Conservation (phyloP, 2,329 filamentous ascomycete species). For the Plectosphaerella cucumerina region DNA sequence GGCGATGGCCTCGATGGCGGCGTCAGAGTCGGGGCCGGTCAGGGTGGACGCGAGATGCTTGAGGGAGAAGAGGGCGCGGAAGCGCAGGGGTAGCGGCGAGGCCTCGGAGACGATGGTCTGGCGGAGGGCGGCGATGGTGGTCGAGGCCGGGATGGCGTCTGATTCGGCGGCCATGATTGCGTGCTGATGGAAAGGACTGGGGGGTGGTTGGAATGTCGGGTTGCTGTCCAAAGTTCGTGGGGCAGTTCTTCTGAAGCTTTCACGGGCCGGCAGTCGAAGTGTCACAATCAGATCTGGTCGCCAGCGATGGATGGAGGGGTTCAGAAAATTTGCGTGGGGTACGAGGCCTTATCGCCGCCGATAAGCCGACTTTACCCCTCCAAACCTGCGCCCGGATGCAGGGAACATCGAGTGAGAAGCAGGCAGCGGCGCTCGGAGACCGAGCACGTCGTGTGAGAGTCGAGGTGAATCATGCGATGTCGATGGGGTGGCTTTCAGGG, state of each 20-base stretch:
- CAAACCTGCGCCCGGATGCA: not conserved
- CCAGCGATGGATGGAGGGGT: slow-evolving; percentile 1
- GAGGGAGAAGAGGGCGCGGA: slow-evolving; percentile 94
- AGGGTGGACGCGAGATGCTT: slow-evolving; percentile 80
- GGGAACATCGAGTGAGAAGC: not conserved
- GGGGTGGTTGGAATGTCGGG: slow-evolving; percentile 6
- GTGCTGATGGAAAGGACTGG: not conserved
- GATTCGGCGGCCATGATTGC: slow-evolving; percentile 9
- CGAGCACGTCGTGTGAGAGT: not conserved
- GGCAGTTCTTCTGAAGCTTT: slow-evolving; percentile 15
- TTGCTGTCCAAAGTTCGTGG: slow-evolving; percentile 12
- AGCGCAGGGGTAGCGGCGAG: slow-evolving; percentile 80
- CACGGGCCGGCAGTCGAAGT: no score
- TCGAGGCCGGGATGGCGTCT: slow-evolving; percentile 12
- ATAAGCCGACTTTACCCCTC: slow-evolving; percentile 3
- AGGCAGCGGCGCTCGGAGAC: not conserved
- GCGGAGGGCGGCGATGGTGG: slow-evolving; percentile 61
- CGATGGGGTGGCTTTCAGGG: slow-evolving; percentile 2
- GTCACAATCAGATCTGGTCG: not conserved
- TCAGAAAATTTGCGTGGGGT: slow-evolving; percentile 6
- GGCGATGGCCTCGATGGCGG: slow-evolving; percentile 73
- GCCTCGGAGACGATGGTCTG: slow-evolving; percentile 75
- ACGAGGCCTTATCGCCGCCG: slow-evolving; percentile 1
- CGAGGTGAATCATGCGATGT: not conserved
- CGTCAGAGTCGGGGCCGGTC: slow-evolving; percentile 55